Conservation (phyloP, 106 monocot genomes). For the Allium sativum region DNA sequence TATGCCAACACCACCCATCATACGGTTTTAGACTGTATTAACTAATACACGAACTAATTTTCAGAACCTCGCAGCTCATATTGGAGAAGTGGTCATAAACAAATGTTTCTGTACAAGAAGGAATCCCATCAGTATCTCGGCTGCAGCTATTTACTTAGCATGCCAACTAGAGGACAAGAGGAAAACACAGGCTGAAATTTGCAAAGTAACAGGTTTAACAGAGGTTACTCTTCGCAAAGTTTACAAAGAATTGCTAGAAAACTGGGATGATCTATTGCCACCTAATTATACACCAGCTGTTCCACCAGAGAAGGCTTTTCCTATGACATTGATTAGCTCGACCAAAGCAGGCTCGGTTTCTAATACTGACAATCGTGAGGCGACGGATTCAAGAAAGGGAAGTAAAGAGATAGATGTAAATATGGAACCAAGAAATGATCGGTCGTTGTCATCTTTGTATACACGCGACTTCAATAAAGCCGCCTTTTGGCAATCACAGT, state of each 20-base stretch:
- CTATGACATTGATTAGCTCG: slow-evolving; percentile 64
- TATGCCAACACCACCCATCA: neutral
- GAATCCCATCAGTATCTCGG: slow-evolving; percentile 97
- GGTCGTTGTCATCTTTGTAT: slow-evolving; percentile 14
- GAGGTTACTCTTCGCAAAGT: slow-evolving; percentile 97
- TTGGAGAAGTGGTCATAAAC: slow-evolving; percentile 91
- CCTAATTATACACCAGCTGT: slow-evolving; percentile 87
- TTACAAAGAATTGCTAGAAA: slow-evolving; percentile 92
- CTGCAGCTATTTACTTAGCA: slow-evolving; percentile 92
- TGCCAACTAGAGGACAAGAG: slow-evolving; percentile 96
- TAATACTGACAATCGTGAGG: slow-evolving; percentile 34
- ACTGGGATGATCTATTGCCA: slow-evolving; percentile 92
- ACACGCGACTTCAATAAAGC: slow-evolving; percentile 28
- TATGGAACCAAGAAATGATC: slow-evolving; percentile 18
- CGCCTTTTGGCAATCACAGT: slow-evolving; percentile 42
- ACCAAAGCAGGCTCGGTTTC: slow-evolving; percentile 31
- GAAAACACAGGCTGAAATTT: slow-evolving; percentile 99
- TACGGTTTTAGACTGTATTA: neutral
- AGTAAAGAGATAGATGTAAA: slow-evolving; percentile 15
- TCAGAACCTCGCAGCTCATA: slow-evolving; percentile 98
- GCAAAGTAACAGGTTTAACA: slow-evolving; percentile 94
- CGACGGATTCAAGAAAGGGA: slow-evolving; percentile 16
- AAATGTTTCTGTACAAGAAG: slow-evolving; percentile 97
- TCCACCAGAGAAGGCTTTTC: slow-evolving; percentile 94
- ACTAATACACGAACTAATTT: neutral